Conservation (phyloP, 2,329 filamentous ascomycete genomes). For the Mollisiaceae sp. region DNA sequence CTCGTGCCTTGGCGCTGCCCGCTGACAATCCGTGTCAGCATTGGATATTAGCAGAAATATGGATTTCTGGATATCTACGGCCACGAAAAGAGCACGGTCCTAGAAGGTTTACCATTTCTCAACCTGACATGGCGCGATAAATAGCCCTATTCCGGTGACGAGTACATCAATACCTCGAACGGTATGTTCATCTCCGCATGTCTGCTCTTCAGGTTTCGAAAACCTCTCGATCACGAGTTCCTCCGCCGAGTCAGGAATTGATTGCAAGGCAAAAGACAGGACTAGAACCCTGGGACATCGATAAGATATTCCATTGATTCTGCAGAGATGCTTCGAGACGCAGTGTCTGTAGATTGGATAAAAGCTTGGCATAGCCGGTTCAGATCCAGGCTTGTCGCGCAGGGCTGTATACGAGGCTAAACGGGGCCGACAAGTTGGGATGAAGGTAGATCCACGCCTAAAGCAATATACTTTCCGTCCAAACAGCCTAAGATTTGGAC, state of each 20-base stretch:
- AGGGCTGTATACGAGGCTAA: slow-evolving; percentile 7
- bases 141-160: neutral
- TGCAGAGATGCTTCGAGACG: neutral
- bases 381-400: neutral
- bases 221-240: neutral
- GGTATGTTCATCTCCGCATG: neutral
- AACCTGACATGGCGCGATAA: neutral
- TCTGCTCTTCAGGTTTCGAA: neutral
- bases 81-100: neutral
- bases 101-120: neutral
- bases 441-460: neutral
- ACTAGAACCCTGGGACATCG: neutral
- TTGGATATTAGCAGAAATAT: neutral
- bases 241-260: neutral
- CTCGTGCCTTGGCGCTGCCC: neutral
- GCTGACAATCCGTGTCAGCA: neutral
- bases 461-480: neutral
- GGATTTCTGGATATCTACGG: no score
- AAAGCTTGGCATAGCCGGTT: slow-evolving; percentile 3
- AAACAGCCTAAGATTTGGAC: slow-evolving; percentile 3
- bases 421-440: neutral
- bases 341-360: neutral
- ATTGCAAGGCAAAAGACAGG: neutral
- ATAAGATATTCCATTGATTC: neutral
- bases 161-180: neutral